Evolutionary conservation across 169 alveolate species (phyloP), one percentile per base, ranked within the genome.

Genomic region (Cytauxzoon felis): DNA sequence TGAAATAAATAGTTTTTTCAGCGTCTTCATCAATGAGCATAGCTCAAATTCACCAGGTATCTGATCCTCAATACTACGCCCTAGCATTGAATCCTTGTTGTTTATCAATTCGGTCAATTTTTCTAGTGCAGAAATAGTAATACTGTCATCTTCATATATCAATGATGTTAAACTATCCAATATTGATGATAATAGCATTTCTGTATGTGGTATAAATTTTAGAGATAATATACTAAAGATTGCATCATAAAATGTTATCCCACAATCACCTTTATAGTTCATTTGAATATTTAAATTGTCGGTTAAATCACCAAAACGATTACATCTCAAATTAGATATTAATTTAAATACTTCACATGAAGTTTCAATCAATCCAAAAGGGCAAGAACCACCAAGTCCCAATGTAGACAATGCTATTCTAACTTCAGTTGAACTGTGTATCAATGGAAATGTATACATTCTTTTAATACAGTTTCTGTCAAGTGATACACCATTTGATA

Each of bases 331-430:
- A 8, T 24, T 13, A 23, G 66, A 50, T 32, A 72, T 47, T 41
- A 72, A 30, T 50, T 61, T 47, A 49, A 72, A 72, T 1, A 65
- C n/a, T 34, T 53, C 66, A 6, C 59, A 56, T 5, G 82, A 30
- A 13, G 71, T 52, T 23, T 72, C 82, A 26, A 72, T 34, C 9
- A 72, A 45, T 9, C 76, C 76, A 16, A 61, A 72, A 1, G 82
- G 82, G 24, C 65, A 48, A 21, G 56, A 42, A 3, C 73, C 71
- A 9, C 82, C 82, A 13, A 72, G 61, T 29, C 82, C 82, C 61
- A 72, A 18, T 5, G 70, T 61, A 19, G 71, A 33, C 62, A 72
- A 26, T 3, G 82, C 82, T 18, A 47, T 36, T 48, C 43, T 72
- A 9, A 72, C 82, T 51, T 72, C 82, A 1, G 53, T 18, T 16